Evolutionary conservation across 2,329 filamentous ascomycete genomes (phyloP).

Genomic region (Claviceps digitariae): DNA sequence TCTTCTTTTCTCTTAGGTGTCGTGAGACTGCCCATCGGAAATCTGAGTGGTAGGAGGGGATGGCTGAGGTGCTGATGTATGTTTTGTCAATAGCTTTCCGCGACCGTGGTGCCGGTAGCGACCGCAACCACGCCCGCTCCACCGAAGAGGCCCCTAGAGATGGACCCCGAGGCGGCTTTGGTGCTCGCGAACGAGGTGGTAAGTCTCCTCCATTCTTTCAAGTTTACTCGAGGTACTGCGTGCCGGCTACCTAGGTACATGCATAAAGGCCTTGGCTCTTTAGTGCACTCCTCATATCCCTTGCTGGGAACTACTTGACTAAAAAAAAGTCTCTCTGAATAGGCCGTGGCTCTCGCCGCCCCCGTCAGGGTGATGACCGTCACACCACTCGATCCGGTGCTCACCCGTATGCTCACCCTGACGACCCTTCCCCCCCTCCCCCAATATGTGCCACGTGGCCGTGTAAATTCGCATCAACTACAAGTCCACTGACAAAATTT

Average conservation of each 20-base stretch:
- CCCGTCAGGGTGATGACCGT: conserved; percentile 42
- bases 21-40: not conserved
- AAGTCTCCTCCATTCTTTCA: conserved; percentile 15
- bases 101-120: conserved; percentile 69
- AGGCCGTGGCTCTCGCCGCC: conserved; percentile 41
- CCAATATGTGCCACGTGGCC: not conserved
- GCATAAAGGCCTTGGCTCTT: not conserved
- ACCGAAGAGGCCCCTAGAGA: conserved; percentile 52
- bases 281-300: not conserved
- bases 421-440: not conserved
- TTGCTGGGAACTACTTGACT: not conserved
- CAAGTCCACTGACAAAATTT: conserved; percentile 5
- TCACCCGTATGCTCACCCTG: conserved; percentile 28
- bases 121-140: conserved; percentile 69
- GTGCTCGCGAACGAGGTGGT: conserved; percentile 49
- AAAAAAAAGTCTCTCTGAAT: not conserved
- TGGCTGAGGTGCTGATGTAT: not conserved
- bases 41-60: not conserved
- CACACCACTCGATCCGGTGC: conserved; percentile 31
- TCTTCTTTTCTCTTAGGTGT: not conserved
- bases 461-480: not conserved
- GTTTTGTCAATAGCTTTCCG: conserved; percentile 58
- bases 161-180: conserved; percentile 47
- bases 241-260: not conserved
- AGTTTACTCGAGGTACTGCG: conserved; percentile 13